A percentile compares a stretch with the other conserved stretches of the same genome.
Evolutionary conservation across 2,329 filamentous ascomycete genomes (phyloP).

Genomic region (Ascochyta clinopodiicola): DNA sequence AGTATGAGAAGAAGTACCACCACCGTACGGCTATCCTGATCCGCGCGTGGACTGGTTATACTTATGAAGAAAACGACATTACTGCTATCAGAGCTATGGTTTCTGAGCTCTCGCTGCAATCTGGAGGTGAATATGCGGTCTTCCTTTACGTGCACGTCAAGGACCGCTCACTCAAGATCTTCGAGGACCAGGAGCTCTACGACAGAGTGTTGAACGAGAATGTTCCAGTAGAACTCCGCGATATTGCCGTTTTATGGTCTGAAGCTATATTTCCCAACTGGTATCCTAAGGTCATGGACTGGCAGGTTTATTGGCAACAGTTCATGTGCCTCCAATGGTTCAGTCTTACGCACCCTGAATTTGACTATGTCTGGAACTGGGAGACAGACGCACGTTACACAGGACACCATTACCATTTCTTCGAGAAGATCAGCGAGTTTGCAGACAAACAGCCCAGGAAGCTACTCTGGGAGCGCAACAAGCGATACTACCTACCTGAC

Average conservation of each 20-base stretch:
- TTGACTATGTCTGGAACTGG: constrained; percentile 84
- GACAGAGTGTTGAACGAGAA: constrained; percentile 65
- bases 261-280: constrained; percentile 59
- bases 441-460: constrained; percentile 62
- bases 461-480: constrained; percentile 65
- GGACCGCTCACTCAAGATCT: constrained; percentile 64
- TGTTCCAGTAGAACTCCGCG: constrained; percentile 72
- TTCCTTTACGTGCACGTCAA: constrained; percentile 58
- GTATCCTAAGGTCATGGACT: constrained; percentile 58
- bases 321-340: constrained; percentile 80
- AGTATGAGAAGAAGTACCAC: constrained; percentile 45
- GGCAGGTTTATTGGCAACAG: constrained; percentile 62
- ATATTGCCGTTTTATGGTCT: constrained; percentile 77
- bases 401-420: constrained; percentile 81
- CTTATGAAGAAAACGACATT: constrained; percentile 56
- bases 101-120: constrained; percentile 54
- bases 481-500: constrained; percentile 62
- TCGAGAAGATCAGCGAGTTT: constrained; percentile 67
- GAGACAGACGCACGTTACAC: constrained; percentile 82
- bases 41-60: constrained; percentile 56
- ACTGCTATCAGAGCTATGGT: constrained; percentile 55
- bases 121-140: constrained; percentile 57
- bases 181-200: constrained; percentile 65
- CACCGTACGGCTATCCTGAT: constrained; percentile 55
- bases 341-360: constrained; percentile 76